Base-by-base conservation (phyloP, 192 early-diverging fungal genomes). In the Dispira simplex region DNA sequence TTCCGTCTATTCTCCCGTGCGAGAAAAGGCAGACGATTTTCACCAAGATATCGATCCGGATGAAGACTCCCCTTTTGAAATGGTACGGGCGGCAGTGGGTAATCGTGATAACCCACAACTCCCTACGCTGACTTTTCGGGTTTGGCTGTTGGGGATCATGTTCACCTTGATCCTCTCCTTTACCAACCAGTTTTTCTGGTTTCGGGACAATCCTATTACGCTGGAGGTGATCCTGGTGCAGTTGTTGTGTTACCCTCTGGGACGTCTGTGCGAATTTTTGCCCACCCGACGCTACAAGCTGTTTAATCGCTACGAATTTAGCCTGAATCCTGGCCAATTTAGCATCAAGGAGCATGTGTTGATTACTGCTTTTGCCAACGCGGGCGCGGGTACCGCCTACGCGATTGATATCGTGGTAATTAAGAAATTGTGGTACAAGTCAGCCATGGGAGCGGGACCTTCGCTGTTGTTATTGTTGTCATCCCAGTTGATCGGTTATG, bases 261-360 rank as follows among this genome's bases (percentile, higher is more conserved):
- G 92, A 0, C 48, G 48, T 20, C 48, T 51, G 16, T 51, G 48
- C 48, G 48, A 51, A 51, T 51, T 16, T 16, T 9, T 51, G 2
- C 48, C 48, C 48, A 9, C 16, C 48, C 48, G 48, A 5, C 48
- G 48, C 48, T 20, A 20, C 21, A 16, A 23, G 21, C 16, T 51
- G 16, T 51, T 51, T 23, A 51, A 51, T 63, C 51, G 56, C n/a
- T 51, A 3, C 8, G 53, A 79, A 0, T 81, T 83, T 65, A 74
- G 81, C 18, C 77, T 91, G 43, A 94, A 94, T 65, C 86, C 88
- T 0, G 92, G 92, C 0, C 91, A 85, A 16, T 94, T 93, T 75
- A 83, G 77, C 65, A 83, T 91, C 66, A 96, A 96, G 70, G 93
- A 92, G 64, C 89, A 92, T 67, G 90, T 86, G 2, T 74, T 95